A percentile compares a stretch with the other conserved stretches of the same genome.
phyloP scores from a whole-genome alignment of 305 asterid genomes.

The Solanum hybrid region DNA sequence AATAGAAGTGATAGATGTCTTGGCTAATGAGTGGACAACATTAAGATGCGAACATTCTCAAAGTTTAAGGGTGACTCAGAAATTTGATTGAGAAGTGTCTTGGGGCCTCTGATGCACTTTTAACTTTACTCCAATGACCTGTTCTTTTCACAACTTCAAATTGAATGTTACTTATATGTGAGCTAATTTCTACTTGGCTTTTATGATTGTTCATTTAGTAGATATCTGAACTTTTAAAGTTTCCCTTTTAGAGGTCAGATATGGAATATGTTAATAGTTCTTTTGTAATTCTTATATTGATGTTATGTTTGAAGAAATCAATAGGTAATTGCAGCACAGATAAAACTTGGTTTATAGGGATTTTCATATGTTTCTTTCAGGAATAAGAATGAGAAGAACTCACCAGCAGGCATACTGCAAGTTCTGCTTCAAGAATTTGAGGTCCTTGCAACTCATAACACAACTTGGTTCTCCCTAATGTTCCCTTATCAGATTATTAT shows the following conservation, averaged over 20 bases:
- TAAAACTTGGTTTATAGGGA: background rate
- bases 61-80: background rate
- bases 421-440: conserved; percentile 8
- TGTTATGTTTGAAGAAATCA: background rate
- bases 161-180: background rate
- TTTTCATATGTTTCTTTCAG: conserved; percentile 13
- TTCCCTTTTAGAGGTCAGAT: background rate
- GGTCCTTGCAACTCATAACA: background rate
- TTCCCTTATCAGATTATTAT: background rate
- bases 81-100: no score
- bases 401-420: background rate
- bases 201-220: background rate
- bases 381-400: conserved; percentile 4
- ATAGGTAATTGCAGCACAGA: background rate
- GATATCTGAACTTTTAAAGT: background rate
- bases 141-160: background rate
- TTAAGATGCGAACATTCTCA: background rate
- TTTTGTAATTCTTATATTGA: background rate
- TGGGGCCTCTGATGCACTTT: background rate
- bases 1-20: background rate
- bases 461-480: background rate
- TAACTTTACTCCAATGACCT: background rate
- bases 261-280: background rate
- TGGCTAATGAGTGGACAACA: background rate
- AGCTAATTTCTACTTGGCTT: background rate